Conservation (phyloP, 192 early-diverging fungal species). For the Paraglomus brasilianum region DNA sequence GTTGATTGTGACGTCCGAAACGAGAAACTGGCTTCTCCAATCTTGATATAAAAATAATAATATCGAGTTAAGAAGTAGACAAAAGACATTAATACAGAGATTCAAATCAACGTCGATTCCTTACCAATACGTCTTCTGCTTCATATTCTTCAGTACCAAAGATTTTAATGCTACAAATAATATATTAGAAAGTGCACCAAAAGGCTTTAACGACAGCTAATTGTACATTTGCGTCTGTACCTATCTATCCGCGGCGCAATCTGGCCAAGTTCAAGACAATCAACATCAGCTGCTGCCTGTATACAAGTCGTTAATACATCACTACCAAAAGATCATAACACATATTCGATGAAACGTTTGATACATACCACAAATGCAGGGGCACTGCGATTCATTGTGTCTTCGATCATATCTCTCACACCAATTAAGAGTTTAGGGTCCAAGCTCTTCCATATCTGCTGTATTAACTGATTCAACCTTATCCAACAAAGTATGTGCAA, state of each 20-base stretch:
- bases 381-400: conserved; percentile 22
- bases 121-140: conserved; percentile 16
- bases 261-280: conserved; percentile 15
- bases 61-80: not conserved
- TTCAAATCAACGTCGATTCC: not conserved
- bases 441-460: conserved; percentile 26
- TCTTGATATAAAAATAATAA: not conserved
- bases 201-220: too few relatives aligned
- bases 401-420: conserved; percentile 25
- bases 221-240: too few relatives aligned
- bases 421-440: conserved; percentile 8
- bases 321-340: not conserved
- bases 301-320: not conserved
- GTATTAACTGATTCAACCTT: conserved; percentile 22
- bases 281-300: conserved; percentile 15
- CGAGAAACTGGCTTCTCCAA: conserved; percentile 22
- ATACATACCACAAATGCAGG: conserved; percentile 24
- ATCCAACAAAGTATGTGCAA: not conserved
- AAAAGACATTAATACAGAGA: not conserved
- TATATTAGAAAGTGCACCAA: too few relatives aligned
- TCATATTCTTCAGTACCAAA: conserved; percentile 1
- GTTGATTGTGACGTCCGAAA: not conserved
- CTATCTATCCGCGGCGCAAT: conserved; percentile 25
- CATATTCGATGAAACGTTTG: too few relatives aligned
- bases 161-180: conserved; percentile 15